phyloP scores from a whole-genome alignment of 2,329 filamentous ascomycete genomes.

The Cladosporium sp. region DNA sequence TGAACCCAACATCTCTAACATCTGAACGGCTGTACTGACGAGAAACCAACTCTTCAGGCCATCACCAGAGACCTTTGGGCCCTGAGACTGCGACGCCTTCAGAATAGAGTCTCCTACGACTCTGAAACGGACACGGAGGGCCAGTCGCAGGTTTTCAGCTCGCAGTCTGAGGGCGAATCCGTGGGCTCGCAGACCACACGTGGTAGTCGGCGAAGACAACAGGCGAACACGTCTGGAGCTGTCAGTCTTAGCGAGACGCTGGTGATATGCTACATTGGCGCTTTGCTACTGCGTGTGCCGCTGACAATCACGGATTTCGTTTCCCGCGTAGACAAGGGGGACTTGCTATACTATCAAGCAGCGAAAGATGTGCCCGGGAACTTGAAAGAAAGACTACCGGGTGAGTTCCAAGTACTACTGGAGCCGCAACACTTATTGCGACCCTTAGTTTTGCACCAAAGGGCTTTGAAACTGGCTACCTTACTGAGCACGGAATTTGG shows the following conservation, averaged over 20 bases:
- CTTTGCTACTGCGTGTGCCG: slow-evolving; percentile 69
- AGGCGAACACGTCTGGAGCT: slow-evolving; percentile 40
- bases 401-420: slow-evolving; percentile 55
- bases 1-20: not conserved
- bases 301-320: slow-evolving; percentile 69
- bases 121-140: slow-evolving; percentile 30
- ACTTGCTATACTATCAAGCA: slow-evolving; percentile 67
- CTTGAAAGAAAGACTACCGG: slow-evolving; percentile 62
- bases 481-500: slow-evolving; percentile 65
- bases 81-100: slow-evolving; percentile 60
- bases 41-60: slow-evolving; percentile 32
- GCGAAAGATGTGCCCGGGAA: slow-evolving; percentile 54
- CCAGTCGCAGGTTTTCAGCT: slow-evolving; percentile 53
- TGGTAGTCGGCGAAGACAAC: slow-evolving; percentile 29
- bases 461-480: slow-evolving; percentile 57
- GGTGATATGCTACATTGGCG: slow-evolving; percentile 73
- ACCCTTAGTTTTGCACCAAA: slow-evolving; percentile 58
- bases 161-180: slow-evolving; percentile 49
- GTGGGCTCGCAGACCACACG: slow-evolving; percentile 32
- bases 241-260: slow-evolving; percentile 72
- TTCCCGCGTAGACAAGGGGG: slow-evolving; percentile 60
- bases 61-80: slow-evolving; percentile 83
- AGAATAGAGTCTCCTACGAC: slow-evolving; percentile 36
- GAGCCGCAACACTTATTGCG: slow-evolving; percentile 48
- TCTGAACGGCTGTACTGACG: not conserved